These are phyloP conservation scores for Picea engelmannii DNA, from an alignment of 83 land plant genomes.

Conservation along the genomic window DNA sequence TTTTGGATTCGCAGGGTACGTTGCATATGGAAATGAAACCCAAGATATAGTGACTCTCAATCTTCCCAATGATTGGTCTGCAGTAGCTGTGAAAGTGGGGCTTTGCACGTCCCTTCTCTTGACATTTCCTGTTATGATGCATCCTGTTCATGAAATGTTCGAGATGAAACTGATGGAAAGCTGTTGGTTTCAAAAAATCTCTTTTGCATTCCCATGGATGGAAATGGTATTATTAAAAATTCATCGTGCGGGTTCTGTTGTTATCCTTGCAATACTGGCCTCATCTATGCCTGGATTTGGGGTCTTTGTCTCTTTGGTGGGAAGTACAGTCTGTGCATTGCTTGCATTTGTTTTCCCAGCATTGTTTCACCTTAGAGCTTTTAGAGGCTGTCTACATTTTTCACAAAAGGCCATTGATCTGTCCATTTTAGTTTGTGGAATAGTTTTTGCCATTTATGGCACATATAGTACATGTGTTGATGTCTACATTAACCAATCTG, in stretches of 20 bases:
- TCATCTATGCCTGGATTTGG: constrained; percentile 75
- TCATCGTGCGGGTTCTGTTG: constrained; percentile 44
- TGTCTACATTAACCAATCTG: constrained; percentile 8
- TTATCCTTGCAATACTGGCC: constrained; percentile 48
- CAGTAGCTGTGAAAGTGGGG: constrained; percentile 67
- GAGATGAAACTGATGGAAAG: constrained; percentile 50
- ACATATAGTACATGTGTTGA: constrained; percentile 39
- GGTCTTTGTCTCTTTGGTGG: constrained; percentile 69
- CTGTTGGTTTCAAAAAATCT: constrained; percentile 33
- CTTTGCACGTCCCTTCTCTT: constrained; percentile 69
- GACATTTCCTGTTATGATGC: constrained; percentile 86
- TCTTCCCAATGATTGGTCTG: constrained; percentile 64
- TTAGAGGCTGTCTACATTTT: constrained; percentile 20
- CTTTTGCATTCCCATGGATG: constrained; percentile 17
- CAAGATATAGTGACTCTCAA: constrained; percentile 81
- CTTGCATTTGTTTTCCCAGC: constrained; percentile 86
- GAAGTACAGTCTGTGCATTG: constrained; percentile 84
- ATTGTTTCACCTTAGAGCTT: constrained; percentile 47
- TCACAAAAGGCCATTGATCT: constrained; percentile 37
- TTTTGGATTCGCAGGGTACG: constrained; percentile 75
- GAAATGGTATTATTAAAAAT: constrained; percentile 13
- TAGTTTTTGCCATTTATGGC: constrained; percentile 65
- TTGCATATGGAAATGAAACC: constrained; percentile 77
- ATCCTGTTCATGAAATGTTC: constrained; percentile 75
- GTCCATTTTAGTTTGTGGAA: constrained; percentile 46